Conservation (phyloP, 2,329 filamentous ascomycete genomes). For the Aspergillus hiratsukae region DNA sequence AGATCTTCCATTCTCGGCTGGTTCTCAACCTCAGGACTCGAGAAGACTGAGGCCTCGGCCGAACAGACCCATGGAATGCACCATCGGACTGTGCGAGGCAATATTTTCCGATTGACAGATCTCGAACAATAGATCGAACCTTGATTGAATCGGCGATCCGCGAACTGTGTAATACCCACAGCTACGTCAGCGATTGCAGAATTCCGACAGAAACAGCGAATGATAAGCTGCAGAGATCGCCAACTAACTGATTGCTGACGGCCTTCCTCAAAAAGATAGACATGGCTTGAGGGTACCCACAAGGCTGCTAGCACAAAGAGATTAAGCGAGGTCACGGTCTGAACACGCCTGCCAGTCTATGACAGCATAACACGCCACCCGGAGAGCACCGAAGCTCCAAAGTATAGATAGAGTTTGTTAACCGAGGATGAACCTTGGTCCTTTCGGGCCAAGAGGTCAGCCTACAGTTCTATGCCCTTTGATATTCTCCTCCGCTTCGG, state of each 20-base stretch:
- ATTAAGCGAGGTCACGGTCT: no score
- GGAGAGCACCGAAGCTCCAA: background rate
- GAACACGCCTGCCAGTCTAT: background rate
- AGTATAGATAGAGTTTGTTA: background rate
- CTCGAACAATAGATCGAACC: background rate
- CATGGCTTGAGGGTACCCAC: no score
- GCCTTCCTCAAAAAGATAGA: no score
- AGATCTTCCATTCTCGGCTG: background rate
- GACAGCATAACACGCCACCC: background rate
- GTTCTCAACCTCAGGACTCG: no score
- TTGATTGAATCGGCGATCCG: background rate
- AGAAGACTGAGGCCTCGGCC: no score
- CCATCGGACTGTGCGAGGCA: background rate
- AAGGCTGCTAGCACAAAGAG: no score
- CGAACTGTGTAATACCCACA: background rate
- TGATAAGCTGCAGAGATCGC: background rate
- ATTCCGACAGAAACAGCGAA: background rate
- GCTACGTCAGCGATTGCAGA: background rate
- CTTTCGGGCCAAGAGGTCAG: background rate
- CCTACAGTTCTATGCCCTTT: background rate
- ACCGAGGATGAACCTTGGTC: background rate
- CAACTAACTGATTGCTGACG: no score
- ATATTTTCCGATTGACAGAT: background rate
- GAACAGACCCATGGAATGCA: background rate
- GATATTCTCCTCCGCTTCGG: background rate